Evolutionary conservation across 2,329 filamentous ascomycete genomes (phyloP).

Genomic region (Sordariomycetes sp.): DNA sequence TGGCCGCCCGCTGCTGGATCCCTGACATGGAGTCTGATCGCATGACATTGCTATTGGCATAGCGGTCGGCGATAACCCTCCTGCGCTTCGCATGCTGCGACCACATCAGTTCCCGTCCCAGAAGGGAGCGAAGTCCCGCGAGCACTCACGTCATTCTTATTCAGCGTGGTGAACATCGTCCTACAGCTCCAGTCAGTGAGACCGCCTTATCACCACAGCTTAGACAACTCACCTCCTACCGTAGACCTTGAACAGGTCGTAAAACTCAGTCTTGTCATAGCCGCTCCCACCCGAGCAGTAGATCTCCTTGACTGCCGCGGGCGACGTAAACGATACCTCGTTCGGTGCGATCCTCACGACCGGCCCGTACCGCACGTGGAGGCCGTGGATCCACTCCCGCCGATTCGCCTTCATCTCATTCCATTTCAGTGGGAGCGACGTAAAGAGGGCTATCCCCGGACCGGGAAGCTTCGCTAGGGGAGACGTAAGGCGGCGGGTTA

Average conservation of each 20-base stretch:
- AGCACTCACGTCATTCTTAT: constrained; percentile 34
- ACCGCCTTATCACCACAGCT: no score
- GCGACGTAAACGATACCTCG: constrained; percentile 45
- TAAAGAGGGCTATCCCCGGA: constrained; percentile 31
- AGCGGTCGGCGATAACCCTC: constrained; percentile 50
- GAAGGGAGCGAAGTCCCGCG: no score
- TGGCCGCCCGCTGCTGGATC: constrained; percentile 40
- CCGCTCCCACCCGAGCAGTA: constrained; percentile 49
- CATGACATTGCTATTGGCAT: constrained; percentile 56
- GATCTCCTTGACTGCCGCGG: constrained; percentile 45
- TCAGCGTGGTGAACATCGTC: constrained; percentile 47
- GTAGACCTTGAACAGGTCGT: constrained; percentile 45
- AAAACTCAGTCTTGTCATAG: constrained; percentile 53
- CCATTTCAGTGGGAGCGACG: constrained; percentile 36
- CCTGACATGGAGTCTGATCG: constrained; percentile 38
- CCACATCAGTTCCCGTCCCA: background rate
- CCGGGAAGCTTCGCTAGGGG: constrained; percentile 30
- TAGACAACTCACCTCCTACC: constrained; percentile 28
- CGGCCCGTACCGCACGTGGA: constrained; percentile 44
- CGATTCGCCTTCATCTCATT: constrained; percentile 40
- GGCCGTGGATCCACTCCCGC: constrained; percentile 39
- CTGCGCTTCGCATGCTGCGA: constrained; percentile 48
- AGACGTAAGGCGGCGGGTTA: constrained; percentile 16
- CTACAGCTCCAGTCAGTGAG: constrained; percentile 13
- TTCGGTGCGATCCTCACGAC: constrained; percentile 43